Evolutionary conservation across 148 eudicot genomes (phyloP).

Genomic region (Silene latifolia): DNA sequence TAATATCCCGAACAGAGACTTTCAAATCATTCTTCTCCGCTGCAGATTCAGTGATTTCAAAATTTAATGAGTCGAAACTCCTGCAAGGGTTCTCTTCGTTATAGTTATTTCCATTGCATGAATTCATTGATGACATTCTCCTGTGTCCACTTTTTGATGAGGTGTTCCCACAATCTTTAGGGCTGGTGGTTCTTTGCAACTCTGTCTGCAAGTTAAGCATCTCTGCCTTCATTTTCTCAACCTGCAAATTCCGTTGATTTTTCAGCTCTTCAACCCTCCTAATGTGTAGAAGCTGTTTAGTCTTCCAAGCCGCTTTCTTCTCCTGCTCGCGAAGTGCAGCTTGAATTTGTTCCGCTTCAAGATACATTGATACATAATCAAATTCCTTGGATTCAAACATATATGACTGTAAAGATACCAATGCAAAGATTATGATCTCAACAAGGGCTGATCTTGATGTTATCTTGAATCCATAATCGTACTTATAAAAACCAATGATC

Average conservation of each 20-base stretch:
- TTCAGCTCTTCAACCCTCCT: constrained; percentile 86
- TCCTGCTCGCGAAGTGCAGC: constrained; percentile 93
- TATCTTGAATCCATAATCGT: constrained; percentile 88
- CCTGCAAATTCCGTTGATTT: constrained; percentile 76
- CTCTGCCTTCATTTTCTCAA: constrained; percentile 88
- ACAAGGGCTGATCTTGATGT: constrained; percentile 97
- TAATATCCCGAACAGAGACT: constrained; percentile 53
- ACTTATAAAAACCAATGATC: constrained; percentile 88
- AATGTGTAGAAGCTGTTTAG: constrained; percentile 73
- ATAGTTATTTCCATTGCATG: constrained; percentile 25
- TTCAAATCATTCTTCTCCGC: constrained; percentile 28
- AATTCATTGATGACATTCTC: constrained; percentile 33
- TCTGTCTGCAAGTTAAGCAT: constrained; percentile 82
- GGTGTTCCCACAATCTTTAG: constrained; percentile 30
- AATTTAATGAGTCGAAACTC: constrained; percentile 11
- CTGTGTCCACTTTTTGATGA: constrained; percentile 51
- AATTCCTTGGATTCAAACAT: constrained; percentile 92
- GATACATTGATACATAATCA: constrained; percentile 86
- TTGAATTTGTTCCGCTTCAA: constrained; percentile 95
- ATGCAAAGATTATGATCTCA: constrained; percentile 78
- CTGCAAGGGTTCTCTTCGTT: constrained; percentile 21
- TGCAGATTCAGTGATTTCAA: constrained; percentile 20
- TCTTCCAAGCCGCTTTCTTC: constrained; percentile 97
- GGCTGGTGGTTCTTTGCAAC: constrained; percentile 57
- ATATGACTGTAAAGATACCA: constrained; percentile 86